Evolutionary conservation across 2,329 filamentous ascomycete genomes (phyloP), one percentile per base, ranked within the genome.

Genomic region (Bipolaris cookei): DNA sequence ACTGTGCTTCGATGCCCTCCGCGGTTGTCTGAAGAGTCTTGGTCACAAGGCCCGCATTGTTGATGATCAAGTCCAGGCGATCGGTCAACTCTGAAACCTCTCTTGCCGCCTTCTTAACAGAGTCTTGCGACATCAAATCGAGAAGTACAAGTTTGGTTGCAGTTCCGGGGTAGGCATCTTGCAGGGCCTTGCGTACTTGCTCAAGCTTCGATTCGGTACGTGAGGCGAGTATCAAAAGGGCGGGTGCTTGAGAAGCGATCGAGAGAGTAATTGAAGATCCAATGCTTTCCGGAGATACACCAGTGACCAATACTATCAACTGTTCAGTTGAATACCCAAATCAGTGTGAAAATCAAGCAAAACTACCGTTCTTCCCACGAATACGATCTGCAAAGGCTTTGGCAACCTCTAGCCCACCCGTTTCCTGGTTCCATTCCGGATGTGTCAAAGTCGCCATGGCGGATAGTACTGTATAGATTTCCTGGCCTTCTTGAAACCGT

Each of bases 1-100:
- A 79, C 52, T 82, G 79, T 6, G 77, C 71, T 65, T 83, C 81
- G 54, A 80, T 79, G n/a, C 77, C 78, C 42, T 82, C 79, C 23
- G 67, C 62, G 0, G 80, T 81, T 0, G 65, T 59, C 7, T 64
- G 68, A 2, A 56, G 62, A 16, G 49, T 64, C 6, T 54, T 61
- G 1, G 69, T 69, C 70, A 73, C 77, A 42, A 81, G 60, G 23
- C 75, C 80, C 1, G 80, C 80, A 49, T 82, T 81, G 62, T 77
- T 74, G 58, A 81, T 76, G n/a, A 81, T 70, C 16, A 81, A 63
- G 56, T 82, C 78, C 10, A 82, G 66, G n/a, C 49, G 63, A 16
- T 73, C 67, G 4, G 68, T 59, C 1, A 72, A 53, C 16, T 67
- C 45, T 1, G 67, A 44, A 4, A 74, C 59, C 5, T 66, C 66